phyloP scores from a whole-genome alignment of 2,329 filamentous ascomycete species.

The Sarocladium kiliense region DNA sequence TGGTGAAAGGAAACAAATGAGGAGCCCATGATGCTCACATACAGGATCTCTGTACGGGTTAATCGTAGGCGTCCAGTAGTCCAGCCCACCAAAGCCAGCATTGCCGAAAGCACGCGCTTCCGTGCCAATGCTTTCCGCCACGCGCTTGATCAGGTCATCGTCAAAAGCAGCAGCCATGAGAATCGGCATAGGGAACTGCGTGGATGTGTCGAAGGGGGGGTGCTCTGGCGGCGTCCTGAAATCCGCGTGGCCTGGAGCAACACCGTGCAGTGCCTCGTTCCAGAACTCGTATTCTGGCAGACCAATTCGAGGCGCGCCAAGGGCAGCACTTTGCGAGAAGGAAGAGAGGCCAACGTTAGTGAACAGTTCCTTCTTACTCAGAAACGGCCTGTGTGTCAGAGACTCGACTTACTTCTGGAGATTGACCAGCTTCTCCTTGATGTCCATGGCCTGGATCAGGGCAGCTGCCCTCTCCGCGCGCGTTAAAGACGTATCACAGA shows the following conservation, averaged over 20 bases:
- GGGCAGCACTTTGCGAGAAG: neutral
- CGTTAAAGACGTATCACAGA: no score
- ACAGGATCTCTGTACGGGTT: slow-evolving; percentile 58
- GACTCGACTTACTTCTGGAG: no score
- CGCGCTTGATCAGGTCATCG: slow-evolving; percentile 50
- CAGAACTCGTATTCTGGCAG: slow-evolving; percentile 56
- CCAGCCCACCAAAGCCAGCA: slow-evolving; percentile 43
- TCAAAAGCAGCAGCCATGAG: slow-evolving; percentile 58
- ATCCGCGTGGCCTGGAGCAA: slow-evolving; percentile 38
- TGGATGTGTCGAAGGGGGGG: slow-evolving; percentile 43
- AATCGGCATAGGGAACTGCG: slow-evolving; percentile 60
- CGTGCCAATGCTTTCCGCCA: slow-evolving; percentile 49
- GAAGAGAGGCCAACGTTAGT: no score
- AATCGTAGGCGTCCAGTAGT: slow-evolving; percentile 63
- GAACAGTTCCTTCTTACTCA: no score
- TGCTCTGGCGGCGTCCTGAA: neutral
- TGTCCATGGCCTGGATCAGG: no score
- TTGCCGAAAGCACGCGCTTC: slow-evolving; percentile 63
- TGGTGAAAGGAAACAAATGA: no score
- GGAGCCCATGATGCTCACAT: no score
- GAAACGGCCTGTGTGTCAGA: no score
- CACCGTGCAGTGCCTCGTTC: slow-evolving; percentile 57
- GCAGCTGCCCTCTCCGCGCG: no score
- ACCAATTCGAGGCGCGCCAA: slow-evolving; percentile 29
- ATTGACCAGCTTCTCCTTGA: no score